A percentile compares a stretch with the other conserved stretches of the same genome.
phyloP scores from a whole-genome alignment of 352 stramenopile species.

The Globisporangium megalacanthum region DNA sequence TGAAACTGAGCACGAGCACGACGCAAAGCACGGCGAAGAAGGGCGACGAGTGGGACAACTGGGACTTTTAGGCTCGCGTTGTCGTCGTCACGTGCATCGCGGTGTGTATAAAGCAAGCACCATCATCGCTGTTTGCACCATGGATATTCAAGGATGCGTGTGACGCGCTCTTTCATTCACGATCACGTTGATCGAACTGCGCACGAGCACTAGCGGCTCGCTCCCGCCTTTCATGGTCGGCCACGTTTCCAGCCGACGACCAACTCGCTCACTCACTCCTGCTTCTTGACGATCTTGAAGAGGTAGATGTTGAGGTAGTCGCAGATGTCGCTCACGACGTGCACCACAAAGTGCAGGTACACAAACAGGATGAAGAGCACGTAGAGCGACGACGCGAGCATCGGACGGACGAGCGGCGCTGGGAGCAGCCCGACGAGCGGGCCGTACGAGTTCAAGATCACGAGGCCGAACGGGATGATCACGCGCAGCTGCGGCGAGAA shows the following conservation, averaged over 20 bases:
- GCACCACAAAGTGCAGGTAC: conserved; percentile 77
- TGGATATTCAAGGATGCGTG: neutral
- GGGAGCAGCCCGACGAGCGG: conserved; percentile 37
- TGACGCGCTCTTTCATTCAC: neutral
- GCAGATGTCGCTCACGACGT: conserved; percentile 83
- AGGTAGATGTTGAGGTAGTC: conserved; percentile 83
- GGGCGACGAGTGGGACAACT: conserved; percentile 75
- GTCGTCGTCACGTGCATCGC: neutral
- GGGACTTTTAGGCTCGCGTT: conserved; percentile 49
- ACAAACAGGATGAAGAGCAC: conserved; percentile 63
- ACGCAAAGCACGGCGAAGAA: conserved; percentile 27
- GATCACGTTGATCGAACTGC: neutral
- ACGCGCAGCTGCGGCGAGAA: conserved; percentile 79
- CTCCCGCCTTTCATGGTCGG: neutral
- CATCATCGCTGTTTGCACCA: neutral
- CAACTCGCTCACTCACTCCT: conserved; percentile 3
- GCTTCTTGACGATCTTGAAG: conserved; percentile 66
- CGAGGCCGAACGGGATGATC: conserved; percentile 67
- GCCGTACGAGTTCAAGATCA: conserved; percentile 74
- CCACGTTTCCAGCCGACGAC: too few relatives aligned
- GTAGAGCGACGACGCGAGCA: conserved; percentile 67
- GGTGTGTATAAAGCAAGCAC: conserved; percentile 2
- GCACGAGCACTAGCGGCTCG: neutral
- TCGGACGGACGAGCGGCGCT: conserved; percentile 48
- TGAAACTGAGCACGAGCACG: conserved; percentile 56